Percentiles rank a stretch among this genome's conserved stretches.
Conservation (phyloP, 257 asterid species). For the Solanum lignicaule region DNA sequence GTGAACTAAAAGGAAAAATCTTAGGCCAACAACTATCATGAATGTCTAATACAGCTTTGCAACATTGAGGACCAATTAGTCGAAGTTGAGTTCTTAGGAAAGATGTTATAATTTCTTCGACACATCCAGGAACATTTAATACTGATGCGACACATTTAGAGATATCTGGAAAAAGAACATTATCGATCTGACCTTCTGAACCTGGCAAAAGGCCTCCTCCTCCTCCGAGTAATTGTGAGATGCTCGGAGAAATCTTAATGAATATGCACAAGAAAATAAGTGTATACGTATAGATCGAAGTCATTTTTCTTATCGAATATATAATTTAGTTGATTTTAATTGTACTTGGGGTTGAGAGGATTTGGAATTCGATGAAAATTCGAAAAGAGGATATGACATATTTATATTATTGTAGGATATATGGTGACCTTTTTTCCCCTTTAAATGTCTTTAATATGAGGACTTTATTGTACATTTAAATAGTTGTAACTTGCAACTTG, state of each 20-base stretch:
- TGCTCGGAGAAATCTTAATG: neutral
- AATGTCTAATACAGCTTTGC: constrained; percentile 5
- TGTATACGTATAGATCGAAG: neutral
- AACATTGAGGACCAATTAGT: constrained; percentile 18
- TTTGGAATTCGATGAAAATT: neutral
- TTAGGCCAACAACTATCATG: constrained; percentile 18
- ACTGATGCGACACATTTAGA: constrained; percentile 9
- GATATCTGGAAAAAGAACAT: neutral
- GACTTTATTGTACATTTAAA: neutral
- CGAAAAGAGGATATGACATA: neutral
- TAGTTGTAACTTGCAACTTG: neutral
- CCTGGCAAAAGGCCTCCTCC: neutral
- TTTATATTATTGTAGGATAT: neutral
- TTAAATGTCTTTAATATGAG: neutral
- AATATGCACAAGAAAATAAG: neutral
- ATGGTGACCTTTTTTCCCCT: neutral
- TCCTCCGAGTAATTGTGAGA: neutral
- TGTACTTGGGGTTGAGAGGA: neutral
- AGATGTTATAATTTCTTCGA: constrained; percentile 7
- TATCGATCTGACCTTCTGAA: neutral
- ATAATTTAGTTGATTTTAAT: neutral
- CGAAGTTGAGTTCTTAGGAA: constrained; percentile 2
- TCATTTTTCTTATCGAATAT: neutral
- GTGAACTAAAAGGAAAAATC: constrained; percentile 9
- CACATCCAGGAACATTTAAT: constrained; percentile 4